Base-by-base conservation (phyloP, 495 filamentous ascomycete genomes). In the Aspergillus leporis region DNA sequence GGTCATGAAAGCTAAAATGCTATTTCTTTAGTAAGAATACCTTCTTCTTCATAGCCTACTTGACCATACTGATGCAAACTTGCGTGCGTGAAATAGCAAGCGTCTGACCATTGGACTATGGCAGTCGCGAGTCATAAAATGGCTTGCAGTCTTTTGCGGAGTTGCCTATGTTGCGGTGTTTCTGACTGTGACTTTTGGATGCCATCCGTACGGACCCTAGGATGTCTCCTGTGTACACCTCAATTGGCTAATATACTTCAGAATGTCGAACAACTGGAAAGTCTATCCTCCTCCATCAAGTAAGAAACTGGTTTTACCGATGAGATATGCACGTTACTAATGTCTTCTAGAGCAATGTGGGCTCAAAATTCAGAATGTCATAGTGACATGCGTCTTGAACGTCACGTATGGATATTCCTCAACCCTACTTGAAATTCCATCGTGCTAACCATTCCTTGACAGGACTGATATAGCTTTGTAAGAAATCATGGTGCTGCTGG, bases 1-100 rank as follows among this genome's bases (percentile, higher is more conserved):
- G 51, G 51, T 53, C 14, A 53, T 53, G 51, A 53, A 53, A 23
- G 51, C 32, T 18, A 53, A 53, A 19, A 53, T 53, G 51, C 16
- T 53, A 1, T 53, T 53, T 4, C 21, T 53, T 5, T 53, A 53
- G 51, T 53, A 41, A 9, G 18, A 18, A n/a, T 9, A 3, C 13
- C 3, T 43, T 43, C 32, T 52, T 22, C 30, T 5, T 36, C 21
- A 3, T 22, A n/a, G n/a, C 19, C 14, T 10, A 2, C 19, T 40
- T 4, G 34, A 7, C 6, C n/a, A 5, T 9, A 38, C 14, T 25
- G 22, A 25, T 7, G 12, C 34, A 10, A 22, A n/a, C 9, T 6
- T 6, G 18, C 0, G 21, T 6, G 8, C 23, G 19, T 5, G 1
- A 1, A 51, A 32, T 21, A 53, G 51, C 19, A 53, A 53, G 34